Evolutionary conservation across 129 eudicot species (phyloP).

Genomic region (Helianthus tuberosus): DNA sequence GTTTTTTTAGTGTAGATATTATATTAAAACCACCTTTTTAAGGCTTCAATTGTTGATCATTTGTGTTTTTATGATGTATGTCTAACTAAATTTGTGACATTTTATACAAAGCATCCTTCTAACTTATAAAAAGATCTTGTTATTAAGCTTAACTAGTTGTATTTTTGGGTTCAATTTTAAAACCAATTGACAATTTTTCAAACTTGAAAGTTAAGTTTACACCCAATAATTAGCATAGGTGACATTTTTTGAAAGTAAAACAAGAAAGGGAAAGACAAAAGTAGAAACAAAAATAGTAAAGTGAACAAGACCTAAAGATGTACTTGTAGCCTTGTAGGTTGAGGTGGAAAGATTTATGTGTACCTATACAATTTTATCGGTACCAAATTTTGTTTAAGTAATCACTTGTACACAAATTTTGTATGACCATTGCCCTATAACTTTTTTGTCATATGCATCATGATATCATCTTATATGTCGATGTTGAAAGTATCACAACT

Average conservation of each 20-base stretch:
- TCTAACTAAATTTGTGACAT: background rate
- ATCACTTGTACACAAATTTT: background rate
- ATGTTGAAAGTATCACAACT: too few species aligned
- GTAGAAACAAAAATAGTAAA: constrained; percentile 24
- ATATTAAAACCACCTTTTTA: too few species aligned
- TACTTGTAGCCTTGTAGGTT: constrained; percentile 44
- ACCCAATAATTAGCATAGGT: background rate
- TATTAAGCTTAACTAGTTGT: background rate
- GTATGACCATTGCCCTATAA: background rate
- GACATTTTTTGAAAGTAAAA: background rate
- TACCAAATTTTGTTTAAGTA: too few species aligned
- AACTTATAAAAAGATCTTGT: background rate
- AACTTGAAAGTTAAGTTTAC: background rate
- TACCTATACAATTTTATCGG: constrained; percentile 15
- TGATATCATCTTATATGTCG: too few species aligned
- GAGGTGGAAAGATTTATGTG: constrained; percentile 37
- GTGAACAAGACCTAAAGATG: constrained; percentile 33
- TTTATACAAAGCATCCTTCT: background rate
- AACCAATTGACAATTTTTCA: background rate
- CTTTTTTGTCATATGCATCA: too few species aligned
- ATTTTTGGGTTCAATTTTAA: background rate
- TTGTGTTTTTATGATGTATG: background rate
- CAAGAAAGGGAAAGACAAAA: constrained; percentile 32
- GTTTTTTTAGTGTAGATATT: too few species aligned
- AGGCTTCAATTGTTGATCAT: background rate